Evolutionary conservation across 106 monocot species (phyloP), one percentile per base, ranked within the genome.

Genomic region (Acorus gramineus): DNA sequence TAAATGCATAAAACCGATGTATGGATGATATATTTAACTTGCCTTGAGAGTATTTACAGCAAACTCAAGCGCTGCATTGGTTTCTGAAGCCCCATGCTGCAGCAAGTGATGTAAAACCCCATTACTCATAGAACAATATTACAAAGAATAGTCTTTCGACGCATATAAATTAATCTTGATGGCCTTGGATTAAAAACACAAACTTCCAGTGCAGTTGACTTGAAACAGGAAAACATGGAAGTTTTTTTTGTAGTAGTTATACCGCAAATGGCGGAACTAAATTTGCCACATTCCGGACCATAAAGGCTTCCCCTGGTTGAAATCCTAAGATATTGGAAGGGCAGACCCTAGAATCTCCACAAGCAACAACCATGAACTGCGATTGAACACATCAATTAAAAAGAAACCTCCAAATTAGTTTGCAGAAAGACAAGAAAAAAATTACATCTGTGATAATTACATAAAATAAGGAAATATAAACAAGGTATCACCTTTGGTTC

Each of bases 351-450:
- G 96, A 96, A 76, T 96, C 96, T 59, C 82, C 86, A 76, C 96
- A 96, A 68, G 96, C 90, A 84, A 96, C 75, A 14, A 96, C 90
- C 86, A 91, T 83, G 68, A 90, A 96, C 96, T 96, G 85, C 78
- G 88, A 4, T 69, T 49, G 57, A 81, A 65, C 65, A 2, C 43
- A 71, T 42, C 52, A 70, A 42, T 44, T 62, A 46, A 45, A 43
- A 58, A n/a, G 7, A 59, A 71, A 62, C 10, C 45, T 46, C 12
- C 28, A 14, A 8, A 68, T 6, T 52, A 28, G 53, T 42, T 46
- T 11, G 10, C 56, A 65, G 9, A 53, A 57, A 56, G 46, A 11
- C 13, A 8, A 11, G 7, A 9, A 47, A 47, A 55, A 46, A 55
- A 59, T 49, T 50, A 4, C 45, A 4, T 9, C 3, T 43, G 6